Conservation (phyloP, 768 basidiomycete genomes). For the Pleurotus cornucopiae region DNA sequence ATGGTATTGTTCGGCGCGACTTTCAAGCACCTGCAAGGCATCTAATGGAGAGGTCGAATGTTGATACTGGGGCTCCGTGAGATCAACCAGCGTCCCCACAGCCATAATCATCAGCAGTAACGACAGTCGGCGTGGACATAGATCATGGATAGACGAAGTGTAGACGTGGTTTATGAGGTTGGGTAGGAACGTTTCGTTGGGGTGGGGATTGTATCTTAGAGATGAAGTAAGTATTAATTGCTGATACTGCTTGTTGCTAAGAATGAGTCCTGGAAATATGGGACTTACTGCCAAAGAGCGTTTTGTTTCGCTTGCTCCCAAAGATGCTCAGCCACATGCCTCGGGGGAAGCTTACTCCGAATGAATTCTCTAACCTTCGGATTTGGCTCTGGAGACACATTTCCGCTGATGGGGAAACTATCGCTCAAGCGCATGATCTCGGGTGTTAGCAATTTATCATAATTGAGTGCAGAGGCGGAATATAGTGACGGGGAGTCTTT, state of each 20-base stretch:
- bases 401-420: slow-evolving; percentile 48
- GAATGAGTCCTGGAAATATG: not conserved
- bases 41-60: slow-evolving; percentile 10
- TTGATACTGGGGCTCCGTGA: slow-evolving; percentile 26
- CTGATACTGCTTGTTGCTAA: not conserved
- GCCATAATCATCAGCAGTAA: slow-evolving; percentile 69
- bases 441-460: slow-evolving; percentile 26
- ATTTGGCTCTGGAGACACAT: slow-evolving; percentile 47
- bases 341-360: slow-evolving; percentile 49
- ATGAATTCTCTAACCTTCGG: slow-evolving; percentile 52
- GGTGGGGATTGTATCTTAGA: slow-evolving; percentile 58
- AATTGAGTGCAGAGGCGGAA: not conserved
- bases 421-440: slow-evolving; percentile 52
- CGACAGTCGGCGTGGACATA: slow-evolving; percentile 60
- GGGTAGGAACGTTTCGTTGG: slow-evolving; percentile 59
- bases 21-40: not conserved
- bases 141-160: slow-evolving; percentile 41
- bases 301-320: slow-evolving; percentile 61
- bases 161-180: slow-evolving; percentile 66
- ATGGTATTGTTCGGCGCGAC: slow-evolving; percentile 51
- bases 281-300: slow-evolving; percentile 61
- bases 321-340: slow-evolving; percentile 53
- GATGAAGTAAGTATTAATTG: not conserved
- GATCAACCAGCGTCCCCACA: slow-evolving; percentile 64
- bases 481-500: slow-evolving; percentile 6